A percentile compares a stretch with the other conserved stretches of the same genome.
These are phyloP conservation scores for Blastobotrys raffinosifermentans DNA, from an alignment of 1,139 yeast species.

Conservation along the genomic window DNA sequence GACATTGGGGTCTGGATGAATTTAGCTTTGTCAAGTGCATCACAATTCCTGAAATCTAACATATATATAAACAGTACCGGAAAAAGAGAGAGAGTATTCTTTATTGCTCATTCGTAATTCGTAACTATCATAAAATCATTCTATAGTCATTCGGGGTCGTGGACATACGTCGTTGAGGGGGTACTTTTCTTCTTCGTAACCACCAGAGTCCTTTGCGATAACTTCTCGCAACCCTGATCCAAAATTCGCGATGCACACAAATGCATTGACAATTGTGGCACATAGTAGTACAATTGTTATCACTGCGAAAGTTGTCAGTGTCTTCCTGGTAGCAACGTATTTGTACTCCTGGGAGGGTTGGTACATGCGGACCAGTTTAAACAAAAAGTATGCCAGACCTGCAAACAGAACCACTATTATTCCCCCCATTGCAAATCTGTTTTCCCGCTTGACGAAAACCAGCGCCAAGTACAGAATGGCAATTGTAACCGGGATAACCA, in stretches of 20 bases:
- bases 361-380: slow-evolving; percentile 45
- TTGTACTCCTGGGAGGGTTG: slow-evolving; percentile 41
- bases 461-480: slow-evolving; percentile 38
- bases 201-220: slow-evolving; percentile 7
- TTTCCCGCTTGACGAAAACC: slow-evolving; percentile 39
- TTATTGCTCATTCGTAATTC: not conserved
- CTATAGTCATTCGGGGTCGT: slow-evolving; percentile 1
- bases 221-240: slow-evolving; percentile 37
- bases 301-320: slow-evolving; percentile 45
- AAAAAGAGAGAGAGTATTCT: not conserved
- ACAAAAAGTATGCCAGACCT: slow-evolving; percentile 47
- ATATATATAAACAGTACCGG: not conserved
- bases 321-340: slow-evolving; percentile 45
- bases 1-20: slow-evolving; percentile 46
- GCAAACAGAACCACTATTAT: slow-evolving; percentile 37
- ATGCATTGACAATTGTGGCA: slow-evolving; percentile 37
- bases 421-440: slow-evolving; percentile 28
- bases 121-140: too few species aligned
- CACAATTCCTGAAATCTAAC: slow-evolving; percentile 22
- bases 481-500: slow-evolving; percentile 46
- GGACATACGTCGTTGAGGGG: slow-evolving; percentile 6
- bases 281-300: slow-evolving; percentile 40
- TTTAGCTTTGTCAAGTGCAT: slow-evolving; percentile 39
- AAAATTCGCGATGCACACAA: slow-evolving; percentile 38
- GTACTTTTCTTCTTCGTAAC: slow-evolving; percentile 8